Evolutionary conservation across 139 green algal species (phyloP).

Genomic region (Medakamo hakoo): DNA sequence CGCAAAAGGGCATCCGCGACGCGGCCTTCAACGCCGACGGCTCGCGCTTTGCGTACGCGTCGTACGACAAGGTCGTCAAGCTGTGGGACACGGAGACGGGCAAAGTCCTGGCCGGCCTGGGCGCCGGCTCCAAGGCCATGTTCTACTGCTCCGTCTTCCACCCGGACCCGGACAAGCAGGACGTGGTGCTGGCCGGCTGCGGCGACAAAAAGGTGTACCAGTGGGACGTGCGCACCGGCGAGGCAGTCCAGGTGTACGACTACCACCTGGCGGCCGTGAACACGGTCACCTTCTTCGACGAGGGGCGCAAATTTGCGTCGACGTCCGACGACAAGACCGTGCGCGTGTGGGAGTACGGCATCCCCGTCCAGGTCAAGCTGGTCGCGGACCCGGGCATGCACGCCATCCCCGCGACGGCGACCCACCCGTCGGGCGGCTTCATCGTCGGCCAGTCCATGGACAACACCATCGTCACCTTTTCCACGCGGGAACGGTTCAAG

Average conservation of each 20-base stretch:
- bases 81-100: constrained; percentile 98
- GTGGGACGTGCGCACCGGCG: constrained; percentile 75
- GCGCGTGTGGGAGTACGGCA: constrained; percentile 95
- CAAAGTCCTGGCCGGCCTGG: constrained; percentile 20
- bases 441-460: constrained; percentile 52
- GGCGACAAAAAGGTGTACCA: constrained; percentile 91
- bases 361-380: constrained; percentile 63
- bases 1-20: constrained; percentile 68
- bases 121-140: constrained; percentile 13
- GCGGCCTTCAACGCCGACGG: constrained; percentile 84
- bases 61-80: constrained; percentile 82
- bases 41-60: constrained; percentile 61
- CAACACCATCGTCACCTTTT: constrained; percentile 77
- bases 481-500: constrained; percentile 70
- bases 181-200: constrained; percentile 78
- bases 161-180: constrained; percentile 73
- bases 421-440: constrained; percentile 59
- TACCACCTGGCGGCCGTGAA: constrained; percentile 95
- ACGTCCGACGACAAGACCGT: constrained; percentile 94
- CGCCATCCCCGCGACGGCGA: constrained; percentile 62
- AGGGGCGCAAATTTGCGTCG: constrained; percentile 63
- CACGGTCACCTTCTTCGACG: constrained; percentile 94
- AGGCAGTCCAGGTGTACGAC: constrained; percentile 83
- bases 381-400: constrained; percentile 83
- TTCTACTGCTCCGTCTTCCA: constrained; percentile 81